phyloP scores from a whole-genome alignment of 2,329 filamentous ascomycete genomes.

The Fusarium stilboides region DNA sequence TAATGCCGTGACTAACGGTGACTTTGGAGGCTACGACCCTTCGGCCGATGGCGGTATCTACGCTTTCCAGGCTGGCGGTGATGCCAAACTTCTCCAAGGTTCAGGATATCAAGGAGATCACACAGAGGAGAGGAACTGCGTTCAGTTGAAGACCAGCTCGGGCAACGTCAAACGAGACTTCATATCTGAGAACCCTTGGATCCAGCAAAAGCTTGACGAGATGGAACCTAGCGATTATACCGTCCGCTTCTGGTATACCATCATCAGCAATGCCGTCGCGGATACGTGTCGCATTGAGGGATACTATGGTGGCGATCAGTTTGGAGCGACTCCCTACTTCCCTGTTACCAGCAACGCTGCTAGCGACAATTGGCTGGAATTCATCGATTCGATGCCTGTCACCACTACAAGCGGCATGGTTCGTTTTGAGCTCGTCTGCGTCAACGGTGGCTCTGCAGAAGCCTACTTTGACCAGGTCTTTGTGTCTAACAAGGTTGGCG shows the following conservation, averaged over 20 bases:
- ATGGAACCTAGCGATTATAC: constrained; percentile 41
- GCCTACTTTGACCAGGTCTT: constrained; percentile 47
- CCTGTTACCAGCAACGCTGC: constrained; percentile 14
- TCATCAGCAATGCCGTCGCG: constrained; percentile 31
- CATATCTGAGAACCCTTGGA: constrained; percentile 19
- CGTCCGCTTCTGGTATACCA: constrained; percentile 42
- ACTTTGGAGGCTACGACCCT: constrained; percentile 43
- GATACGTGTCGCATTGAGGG: constrained; percentile 43
- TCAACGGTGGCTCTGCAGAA: constrained; percentile 36
- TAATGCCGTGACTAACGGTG: constrained; percentile 40
- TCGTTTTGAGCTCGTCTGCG: constrained; percentile 41
- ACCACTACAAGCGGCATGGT: constrained; percentile 35
- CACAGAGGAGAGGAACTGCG: constrained; percentile 39
- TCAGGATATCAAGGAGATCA: constrained; percentile 31
- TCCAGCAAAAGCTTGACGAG: constrained; percentile 39
- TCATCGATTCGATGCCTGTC: constrained; percentile 36
- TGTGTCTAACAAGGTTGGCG: constrained; percentile 39
- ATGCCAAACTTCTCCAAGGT: constrained; percentile 37
- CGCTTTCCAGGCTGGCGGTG: constrained; percentile 30
- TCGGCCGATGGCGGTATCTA: constrained; percentile 39
- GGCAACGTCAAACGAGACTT: constrained; percentile 18
- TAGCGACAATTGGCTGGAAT: constrained; percentile 19
- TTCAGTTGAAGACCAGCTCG: constrained; percentile 17
- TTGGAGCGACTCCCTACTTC: constrained; percentile 40
- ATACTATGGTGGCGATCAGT: constrained; percentile 33